A percentile compares a stretch with the other conserved stretches of the same genome.
These are phyloP conservation scores for Xylaria sp. DNA, from an alignment of 2,329 filamentous ascomycete species.

Conservation along the genomic window DNA sequence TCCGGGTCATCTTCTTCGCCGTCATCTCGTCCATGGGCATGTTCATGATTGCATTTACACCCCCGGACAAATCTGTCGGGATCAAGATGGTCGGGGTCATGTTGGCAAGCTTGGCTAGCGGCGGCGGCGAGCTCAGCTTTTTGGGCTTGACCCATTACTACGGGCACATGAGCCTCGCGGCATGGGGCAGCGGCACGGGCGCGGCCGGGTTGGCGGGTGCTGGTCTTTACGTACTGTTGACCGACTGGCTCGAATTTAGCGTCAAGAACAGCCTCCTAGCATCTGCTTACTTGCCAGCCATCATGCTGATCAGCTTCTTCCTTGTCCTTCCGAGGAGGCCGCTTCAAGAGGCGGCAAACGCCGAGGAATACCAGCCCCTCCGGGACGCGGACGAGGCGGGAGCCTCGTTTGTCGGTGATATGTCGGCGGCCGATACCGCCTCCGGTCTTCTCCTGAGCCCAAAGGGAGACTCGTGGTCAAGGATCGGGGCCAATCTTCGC, in stretches of 20 bases:
- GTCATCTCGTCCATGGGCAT: constrained; percentile 81
- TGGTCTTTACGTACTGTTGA: constrained; percentile 84
- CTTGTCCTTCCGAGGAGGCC: constrained; percentile 73
- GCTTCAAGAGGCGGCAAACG: constrained; percentile 54
- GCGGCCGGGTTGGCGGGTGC: constrained; percentile 87
- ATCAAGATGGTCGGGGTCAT: constrained; percentile 83
- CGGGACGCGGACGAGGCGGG: constrained; percentile 51
- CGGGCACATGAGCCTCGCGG: constrained; percentile 81
- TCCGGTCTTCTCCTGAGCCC: constrained; percentile 52
- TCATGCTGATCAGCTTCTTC: constrained; percentile 91
- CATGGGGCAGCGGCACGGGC: constrained; percentile 92
- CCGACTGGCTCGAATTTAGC: constrained; percentile 76
- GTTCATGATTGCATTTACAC: constrained; percentile 84
- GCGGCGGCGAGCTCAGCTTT: constrained; percentile 89
- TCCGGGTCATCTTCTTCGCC: constrained; percentile 77
- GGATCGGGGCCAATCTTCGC: constrained; percentile 59
- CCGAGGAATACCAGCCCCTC: constrained; percentile 61
- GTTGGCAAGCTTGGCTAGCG: constrained; percentile 82
- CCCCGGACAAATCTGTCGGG: constrained; percentile 66
- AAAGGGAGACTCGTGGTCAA: constrained; percentile 40
- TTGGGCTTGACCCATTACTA: constrained; percentile 93
- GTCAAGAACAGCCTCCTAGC: constrained; percentile 76
- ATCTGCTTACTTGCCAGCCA: constrained; percentile 76
- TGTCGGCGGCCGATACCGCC: constrained; percentile 49
- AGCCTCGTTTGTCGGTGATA: constrained; percentile 44